Evolutionary conservation across 148 eudicot species (phyloP).

Genomic region (Gaultheria prostrata): DNA sequence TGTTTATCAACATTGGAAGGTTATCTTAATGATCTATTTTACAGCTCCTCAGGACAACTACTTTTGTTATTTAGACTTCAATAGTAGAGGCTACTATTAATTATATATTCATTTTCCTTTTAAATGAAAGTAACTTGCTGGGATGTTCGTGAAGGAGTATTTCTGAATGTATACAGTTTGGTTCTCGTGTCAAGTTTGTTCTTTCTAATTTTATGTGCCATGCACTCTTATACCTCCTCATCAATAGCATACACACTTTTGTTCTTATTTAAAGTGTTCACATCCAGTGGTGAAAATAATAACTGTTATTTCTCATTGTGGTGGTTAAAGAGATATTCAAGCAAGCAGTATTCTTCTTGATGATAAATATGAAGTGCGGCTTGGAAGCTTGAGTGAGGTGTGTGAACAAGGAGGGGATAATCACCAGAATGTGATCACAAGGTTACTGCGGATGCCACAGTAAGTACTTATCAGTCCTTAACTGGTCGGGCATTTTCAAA

Average conservation of each 20-base stretch:
- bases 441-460: constrained; percentile 34
- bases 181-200: neutral
- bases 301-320: neutral
- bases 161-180: neutral
- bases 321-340: constrained; percentile 34
- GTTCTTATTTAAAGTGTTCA: neutral
- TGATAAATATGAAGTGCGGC: constrained; percentile 46
- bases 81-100: neutral
- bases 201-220: neutral
- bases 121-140: neutral
- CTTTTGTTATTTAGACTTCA: neutral
- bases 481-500: neutral
- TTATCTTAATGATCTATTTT: neutral
- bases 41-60: neutral
- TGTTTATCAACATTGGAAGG: neutral
- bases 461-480: constrained; percentile 26
- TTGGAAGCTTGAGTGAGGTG: constrained; percentile 43
- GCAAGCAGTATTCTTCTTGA: constrained; percentile 55
- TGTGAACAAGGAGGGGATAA: constrained; percentile 29
- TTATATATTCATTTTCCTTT: neutral
- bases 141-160: neutral
- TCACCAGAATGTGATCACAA: constrained; percentile 31
- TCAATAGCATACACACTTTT: neutral
- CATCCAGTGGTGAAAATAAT: neutral
- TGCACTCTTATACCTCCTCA: neutral